Conservation (phyloP, 2,329 filamentous ascomycete genomes). For the Cercospora citrullina region DNA sequence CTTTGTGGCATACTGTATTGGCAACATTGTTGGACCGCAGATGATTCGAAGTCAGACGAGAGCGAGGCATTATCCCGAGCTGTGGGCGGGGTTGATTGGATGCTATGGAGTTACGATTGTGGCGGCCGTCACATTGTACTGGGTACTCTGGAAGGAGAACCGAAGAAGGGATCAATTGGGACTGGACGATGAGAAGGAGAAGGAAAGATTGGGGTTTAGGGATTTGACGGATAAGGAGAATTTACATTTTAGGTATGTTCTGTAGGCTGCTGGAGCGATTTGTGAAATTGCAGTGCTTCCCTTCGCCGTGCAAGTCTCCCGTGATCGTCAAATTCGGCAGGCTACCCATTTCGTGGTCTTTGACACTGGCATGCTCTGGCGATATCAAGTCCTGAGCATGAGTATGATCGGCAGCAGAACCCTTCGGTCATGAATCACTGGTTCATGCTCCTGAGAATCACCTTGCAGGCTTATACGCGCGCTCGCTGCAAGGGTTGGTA, state of each 20-base stretch:
- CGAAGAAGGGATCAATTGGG: slow-evolving; percentile 8
- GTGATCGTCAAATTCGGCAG: no score
- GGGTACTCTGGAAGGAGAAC: slow-evolving; percentile 22
- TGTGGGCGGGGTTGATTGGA: slow-evolving; percentile 20
- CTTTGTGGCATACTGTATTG: slow-evolving; percentile 25
- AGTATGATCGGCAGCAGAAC: no score
- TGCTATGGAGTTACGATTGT: slow-evolving; percentile 21
- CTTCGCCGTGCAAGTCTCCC: no score
- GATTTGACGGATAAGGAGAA: slow-evolving; percentile 22
- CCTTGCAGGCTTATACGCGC: no score
- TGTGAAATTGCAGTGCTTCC: no score
- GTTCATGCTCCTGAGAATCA: no score
- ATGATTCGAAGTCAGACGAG: slow-evolving; percentile 18
- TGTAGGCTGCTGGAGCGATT: background rate
- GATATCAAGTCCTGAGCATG: no score
- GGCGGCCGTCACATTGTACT: slow-evolving; percentile 18
- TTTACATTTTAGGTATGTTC: slow-evolving; percentile 19
- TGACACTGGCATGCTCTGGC: no score
- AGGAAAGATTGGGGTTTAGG: slow-evolving; percentile 14
- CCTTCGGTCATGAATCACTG: no score
- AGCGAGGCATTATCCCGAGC: slow-evolving; percentile 15
- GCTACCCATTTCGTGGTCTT: no score
- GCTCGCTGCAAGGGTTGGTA: no score
- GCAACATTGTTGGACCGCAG: slow-evolving; percentile 27
- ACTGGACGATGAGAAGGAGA: slow-evolving; percentile 9